Percentiles rank a stretch among this genome's conserved stretches.
These are phyloP conservation scores for Bidens hawaiensis DNA, from an alignment of 140 eudicot genomes.

Conservation along the genomic window DNA sequence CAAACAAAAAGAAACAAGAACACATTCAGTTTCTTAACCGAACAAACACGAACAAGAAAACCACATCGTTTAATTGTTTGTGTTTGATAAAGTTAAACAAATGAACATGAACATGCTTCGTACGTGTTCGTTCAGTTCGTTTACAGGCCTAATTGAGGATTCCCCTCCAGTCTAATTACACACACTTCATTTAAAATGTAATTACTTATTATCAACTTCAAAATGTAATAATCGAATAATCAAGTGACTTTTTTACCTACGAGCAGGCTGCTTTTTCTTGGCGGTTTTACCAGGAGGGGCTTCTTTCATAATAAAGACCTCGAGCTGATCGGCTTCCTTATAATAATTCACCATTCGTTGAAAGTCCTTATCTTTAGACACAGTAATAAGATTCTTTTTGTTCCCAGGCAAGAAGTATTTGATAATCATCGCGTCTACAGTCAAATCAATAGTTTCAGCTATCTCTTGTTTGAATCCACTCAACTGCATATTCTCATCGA, in stretches of 20 bases:
- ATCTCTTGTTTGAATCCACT: constrained; percentile 61
- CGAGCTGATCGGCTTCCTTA: constrained; percentile 59
- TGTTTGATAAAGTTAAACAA: too few relatives aligned
- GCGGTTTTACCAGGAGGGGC: constrained; percentile 46
- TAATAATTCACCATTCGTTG: constrained; percentile 79
- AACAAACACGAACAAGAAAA: too few relatives aligned
- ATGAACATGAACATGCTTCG: too few relatives aligned
- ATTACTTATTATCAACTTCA: too few relatives aligned
- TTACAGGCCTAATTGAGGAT: too few relatives aligned
- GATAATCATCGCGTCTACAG: constrained; percentile 45
- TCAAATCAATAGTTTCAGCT: constrained; percentile 57
- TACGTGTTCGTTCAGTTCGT: too few relatives aligned
- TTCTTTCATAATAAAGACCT: constrained; percentile 61
- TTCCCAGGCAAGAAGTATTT: constrained; percentile 85
- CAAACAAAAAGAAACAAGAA: too few relatives aligned
- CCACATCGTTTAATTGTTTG: too few relatives aligned
- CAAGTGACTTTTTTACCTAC: constrained; percentile 42
- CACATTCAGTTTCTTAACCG: too few relatives aligned
- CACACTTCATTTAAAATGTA: too few relatives aligned
- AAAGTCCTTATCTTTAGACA: constrained; percentile 79
- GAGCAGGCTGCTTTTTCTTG: constrained; percentile 65
- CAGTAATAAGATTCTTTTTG: constrained; percentile 67
- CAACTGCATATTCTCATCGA: constrained; percentile 53
- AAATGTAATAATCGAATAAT: not conserved
- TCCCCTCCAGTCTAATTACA: too few relatives aligned